A percentile compares a stretch with the other conserved stretches of the same genome.
Evolutionary conservation across 768 basidiomycete genomes (phyloP).

Genomic region (Lenzites betulinus): DNA sequence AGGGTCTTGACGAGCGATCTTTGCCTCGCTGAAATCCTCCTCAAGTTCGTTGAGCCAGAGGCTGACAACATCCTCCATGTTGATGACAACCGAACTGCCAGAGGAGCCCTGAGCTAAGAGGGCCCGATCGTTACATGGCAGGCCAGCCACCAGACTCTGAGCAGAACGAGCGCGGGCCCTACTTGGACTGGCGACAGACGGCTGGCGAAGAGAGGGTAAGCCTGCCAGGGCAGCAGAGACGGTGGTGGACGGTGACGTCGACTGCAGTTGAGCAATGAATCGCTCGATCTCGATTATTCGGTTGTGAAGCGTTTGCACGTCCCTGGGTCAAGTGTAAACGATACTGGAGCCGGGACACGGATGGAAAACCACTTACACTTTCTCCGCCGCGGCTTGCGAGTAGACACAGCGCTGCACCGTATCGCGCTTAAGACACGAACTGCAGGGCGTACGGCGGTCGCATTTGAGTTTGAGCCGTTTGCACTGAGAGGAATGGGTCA

Average conservation of each 20-base stretch:
- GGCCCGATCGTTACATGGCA: slow-evolving; percentile 39
- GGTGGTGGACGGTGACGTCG: slow-evolving; percentile 23
- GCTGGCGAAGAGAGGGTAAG: slow-evolving; percentile 18
- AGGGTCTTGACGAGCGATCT: slow-evolving; percentile 24
- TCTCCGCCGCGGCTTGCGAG: slow-evolving; percentile 82
- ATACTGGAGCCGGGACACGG: too few species aligned
- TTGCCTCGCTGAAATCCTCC: slow-evolving; percentile 29
- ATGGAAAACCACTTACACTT: slow-evolving; percentile 56
- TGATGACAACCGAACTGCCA: slow-evolving; percentile 52
- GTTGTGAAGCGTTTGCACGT: slow-evolving; percentile 83
- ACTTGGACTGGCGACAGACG: slow-evolving; percentile 9
- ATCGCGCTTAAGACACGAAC: slow-evolving; percentile 78
- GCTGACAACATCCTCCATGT: slow-evolving; percentile 56
- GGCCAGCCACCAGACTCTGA: slow-evolving; percentile 21
- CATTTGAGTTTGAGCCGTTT: slow-evolving; percentile 88
- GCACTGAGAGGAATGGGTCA: slow-evolving; percentile 50
- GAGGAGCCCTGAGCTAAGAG: slow-evolving; percentile 41
- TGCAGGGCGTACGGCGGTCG: slow-evolving; percentile 76
- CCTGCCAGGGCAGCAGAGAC: slow-evolving; percentile 25
- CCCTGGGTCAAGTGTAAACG: slow-evolving; percentile 40
- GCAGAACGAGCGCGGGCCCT: slow-evolving; percentile 1
- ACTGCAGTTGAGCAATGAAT: slow-evolving; percentile 50
- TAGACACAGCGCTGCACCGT: slow-evolving; percentile 73
- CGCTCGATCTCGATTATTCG: slow-evolving; percentile 72
- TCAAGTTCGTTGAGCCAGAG: slow-evolving; percentile 65